Evolutionary conservation across 1,139 yeast species (phyloP).

Genomic region (Blastobotrys raffinosifermentans): DNA sequence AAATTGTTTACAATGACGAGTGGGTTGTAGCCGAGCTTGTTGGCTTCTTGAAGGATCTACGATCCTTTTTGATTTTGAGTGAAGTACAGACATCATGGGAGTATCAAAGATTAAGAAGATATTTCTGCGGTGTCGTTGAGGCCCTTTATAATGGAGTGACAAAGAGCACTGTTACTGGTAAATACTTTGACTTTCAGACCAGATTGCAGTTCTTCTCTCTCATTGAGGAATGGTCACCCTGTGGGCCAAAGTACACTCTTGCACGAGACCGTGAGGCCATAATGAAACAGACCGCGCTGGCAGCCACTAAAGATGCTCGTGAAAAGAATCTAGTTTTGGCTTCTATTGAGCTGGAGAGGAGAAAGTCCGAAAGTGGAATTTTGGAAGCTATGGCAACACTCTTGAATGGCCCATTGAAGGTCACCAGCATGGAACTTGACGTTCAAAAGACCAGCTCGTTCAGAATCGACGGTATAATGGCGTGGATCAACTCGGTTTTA

Average conservation of each 20-base stretch:
- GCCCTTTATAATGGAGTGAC: conserved; percentile 53
- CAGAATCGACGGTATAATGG: conserved; percentile 60
- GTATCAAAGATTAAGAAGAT: conserved; percentile 71
- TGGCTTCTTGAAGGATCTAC: conserved; percentile 57
- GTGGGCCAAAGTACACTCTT: conserved; percentile 58
- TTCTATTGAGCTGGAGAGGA: conserved; percentile 75
- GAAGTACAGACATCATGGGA: conserved; percentile 61
- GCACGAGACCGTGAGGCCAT: conserved; percentile 61
- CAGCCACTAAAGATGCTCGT: conserved; percentile 26
- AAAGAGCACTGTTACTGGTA: conserved; percentile 38
- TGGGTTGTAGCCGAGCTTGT: conserved; percentile 64
- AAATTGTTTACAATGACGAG: conserved; percentile 54
- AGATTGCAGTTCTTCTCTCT: conserved; percentile 76
- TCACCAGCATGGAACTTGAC: conserved; percentile 3
- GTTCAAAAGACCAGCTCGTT: conserved; percentile 44
- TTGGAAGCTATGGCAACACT: conserved; percentile 80
- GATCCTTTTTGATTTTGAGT: conserved; percentile 53
- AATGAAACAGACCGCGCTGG: conserved; percentile 40
- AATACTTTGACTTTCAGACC: conserved; percentile 79
- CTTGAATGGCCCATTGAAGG: conserved; percentile 43
- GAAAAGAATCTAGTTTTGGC: conserved; percentile 50
- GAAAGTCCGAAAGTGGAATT: conserved; percentile 64
- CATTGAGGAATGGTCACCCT: conserved; percentile 92
- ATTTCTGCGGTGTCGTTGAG: conserved; percentile 73
- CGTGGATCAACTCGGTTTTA: conserved; percentile 74